A percentile compares a stretch with the other conserved stretches of the same genome.
phyloP scores from a whole-genome alignment of 1,284 basidiomycete genomes.

The Cryptococcus deneoformans region DNA sequence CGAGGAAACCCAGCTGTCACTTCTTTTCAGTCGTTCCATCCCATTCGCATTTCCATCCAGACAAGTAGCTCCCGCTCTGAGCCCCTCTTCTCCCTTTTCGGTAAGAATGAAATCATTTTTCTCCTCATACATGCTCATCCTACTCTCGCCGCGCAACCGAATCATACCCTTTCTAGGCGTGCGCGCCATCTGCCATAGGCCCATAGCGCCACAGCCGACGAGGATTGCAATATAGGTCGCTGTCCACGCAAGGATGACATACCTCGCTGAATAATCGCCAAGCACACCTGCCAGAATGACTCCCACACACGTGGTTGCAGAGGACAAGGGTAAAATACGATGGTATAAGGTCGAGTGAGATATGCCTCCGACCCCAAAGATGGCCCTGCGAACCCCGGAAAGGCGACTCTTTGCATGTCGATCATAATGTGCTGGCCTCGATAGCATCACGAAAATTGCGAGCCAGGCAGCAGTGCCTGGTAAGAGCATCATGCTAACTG shows the following conservation, averaged over 20 bases:
- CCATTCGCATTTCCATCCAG: slow-evolving; percentile 1
- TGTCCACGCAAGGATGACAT: slow-evolving; percentile 11
- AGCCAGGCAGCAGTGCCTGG: slow-evolving; percentile 10
- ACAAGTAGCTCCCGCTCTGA: background rate
- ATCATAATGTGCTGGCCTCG: slow-evolving; percentile 1
- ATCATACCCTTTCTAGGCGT: slow-evolving; percentile 10
- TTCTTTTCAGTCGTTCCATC: slow-evolving; percentile 10
- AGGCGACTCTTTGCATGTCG: background rate
- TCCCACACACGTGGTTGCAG: slow-evolving; percentile 3
- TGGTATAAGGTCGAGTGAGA: slow-evolving; percentile 26
- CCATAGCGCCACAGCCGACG: slow-evolving; percentile 1
- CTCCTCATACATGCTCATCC: slow-evolving; percentile 12
- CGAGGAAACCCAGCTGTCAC: slow-evolving; percentile 24
- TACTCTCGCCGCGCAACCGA: slow-evolving; percentile 8
- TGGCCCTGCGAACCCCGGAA: background rate
- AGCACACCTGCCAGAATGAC: slow-evolving; percentile 11
- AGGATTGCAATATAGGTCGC: slow-evolving; percentile 6
- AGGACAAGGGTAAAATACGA: slow-evolving; percentile 23
- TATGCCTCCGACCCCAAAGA: slow-evolving; percentile 22
- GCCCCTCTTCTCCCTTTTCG: background rate
- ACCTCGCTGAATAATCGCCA: background rate
- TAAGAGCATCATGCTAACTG: slow-evolving; percentile 7
- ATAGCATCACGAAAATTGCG: slow-evolving; percentile 9
- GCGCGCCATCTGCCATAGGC: slow-evolving; percentile 6
- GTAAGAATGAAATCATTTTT: background rate